Evolutionary conservation across 306 rosid genomes (phyloP), one percentile per base, ranked within the genome.

Genomic region (Prosopis cineraria): DNA sequence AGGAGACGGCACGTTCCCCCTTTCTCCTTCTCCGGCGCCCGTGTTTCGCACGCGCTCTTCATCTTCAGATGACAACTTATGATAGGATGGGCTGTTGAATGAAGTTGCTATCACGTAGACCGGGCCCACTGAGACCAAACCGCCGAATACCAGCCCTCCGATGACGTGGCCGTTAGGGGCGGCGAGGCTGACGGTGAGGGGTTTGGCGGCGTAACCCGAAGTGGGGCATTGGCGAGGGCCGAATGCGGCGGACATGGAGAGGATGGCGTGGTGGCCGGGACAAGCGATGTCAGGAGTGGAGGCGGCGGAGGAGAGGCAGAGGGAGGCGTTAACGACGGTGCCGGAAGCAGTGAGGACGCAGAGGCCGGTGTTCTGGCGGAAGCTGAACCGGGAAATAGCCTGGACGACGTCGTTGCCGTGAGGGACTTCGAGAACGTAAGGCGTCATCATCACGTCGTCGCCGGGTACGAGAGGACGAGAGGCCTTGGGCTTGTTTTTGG

Each of bases 81-180:
- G 92, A 73, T 84, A 90, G 6, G 88, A 68, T 0, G 97, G 94
- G 56, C 80, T 84, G 81, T 86, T 87, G 82, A 94, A 90, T 1
- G 97, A 88, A 1, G 93, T 82, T 3, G 87, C 97, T 4, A 89
- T 80, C 1, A 94, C 75, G 81, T 50, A 87, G 3, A 94, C 97
- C 2, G 91, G 78, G 0, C 93, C 93, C 0, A 83, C 90, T 0
- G 97, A 88, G 4, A 85, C 3, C 2, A 94, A 66, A 10, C 80
- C 16, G 0, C 97, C 96, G 17, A 70, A 72, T 24, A 90, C 91
- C 16, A 83, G 22, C 0, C 98, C 98, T 17, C 98, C 97, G 10
- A 89, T 75, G 75, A 92, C 81, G 89, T 89, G 93, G 8, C 98
- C 98, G 72, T 90, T 94, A 0, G 89, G 95, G 3, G 93, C 95